Evolutionary conservation across 106 monocot species (phyloP), one percentile per base, ranked within the genome.

Genomic region (Platanthera guangdongensis): DNA sequence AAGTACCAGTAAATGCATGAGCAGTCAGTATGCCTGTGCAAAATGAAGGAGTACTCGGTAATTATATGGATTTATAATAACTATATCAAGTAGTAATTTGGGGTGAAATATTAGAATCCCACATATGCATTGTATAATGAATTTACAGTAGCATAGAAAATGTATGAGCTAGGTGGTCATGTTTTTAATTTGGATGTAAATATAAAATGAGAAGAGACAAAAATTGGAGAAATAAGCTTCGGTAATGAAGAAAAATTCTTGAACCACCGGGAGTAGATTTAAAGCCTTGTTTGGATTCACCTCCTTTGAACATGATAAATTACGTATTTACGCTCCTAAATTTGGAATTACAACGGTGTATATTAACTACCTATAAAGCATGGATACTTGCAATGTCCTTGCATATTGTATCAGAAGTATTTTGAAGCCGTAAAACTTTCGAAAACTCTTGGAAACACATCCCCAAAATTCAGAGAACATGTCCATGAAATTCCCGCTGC

Each of bases 1-100:
- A 93, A 16, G 90, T 90, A 52, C 93, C 93, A 4, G 90, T 85
- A 77, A 93, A 93, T 70, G 90, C 84, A 49, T 80, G 25, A 55
- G 82, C 74, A 51, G 65, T 63, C 51, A 75, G 16, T 53, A 75
- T 15, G 55, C 69, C 80, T 81, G 80, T 48, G 47, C 46, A 69
- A 69, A 69, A 69, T 69, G 14, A 69, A 15, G 13, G 46, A 46
- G 14, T 69, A 13, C 47, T 69, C 46, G 47, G 2, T 47, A 5
- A 30, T 64, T 69, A 69, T 13, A 14, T 14, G 69, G 14, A 69
- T 69, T 69, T 15, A 69, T 69, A 28, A 64, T 21, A 22, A 64
- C 9, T 9, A 14, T n/a, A 64, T 64, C 64, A 7, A 64, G 69
- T 25, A 6, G 45, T 68, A 39, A 45, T 15, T 45, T 47, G 47